Conservation (phyloP, 805 yeast genomes). For the Candida adriatica region DNA sequence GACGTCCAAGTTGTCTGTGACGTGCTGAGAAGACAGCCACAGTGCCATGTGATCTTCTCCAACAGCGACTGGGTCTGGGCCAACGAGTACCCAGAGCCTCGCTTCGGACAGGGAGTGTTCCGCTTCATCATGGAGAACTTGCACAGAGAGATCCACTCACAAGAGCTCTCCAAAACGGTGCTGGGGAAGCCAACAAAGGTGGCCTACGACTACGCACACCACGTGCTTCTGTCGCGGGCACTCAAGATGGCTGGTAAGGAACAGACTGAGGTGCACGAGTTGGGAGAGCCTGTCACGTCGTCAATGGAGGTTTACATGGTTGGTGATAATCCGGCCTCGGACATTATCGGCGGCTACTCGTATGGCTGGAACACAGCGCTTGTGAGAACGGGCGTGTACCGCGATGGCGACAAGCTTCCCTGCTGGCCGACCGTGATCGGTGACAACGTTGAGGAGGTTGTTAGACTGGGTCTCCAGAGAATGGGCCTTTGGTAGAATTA, state of each 20-base stretch:
- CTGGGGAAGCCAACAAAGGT: constrained; percentile 78
- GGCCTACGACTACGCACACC: constrained; percentile 80
- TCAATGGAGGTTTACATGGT: constrained; percentile 75
- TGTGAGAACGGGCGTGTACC: constrained; percentile 83
- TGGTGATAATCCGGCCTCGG: constrained; percentile 94
- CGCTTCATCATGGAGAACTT: constrained; percentile 55
- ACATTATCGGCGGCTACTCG: constrained; percentile 80
- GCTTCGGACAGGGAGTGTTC: constrained; percentile 91
- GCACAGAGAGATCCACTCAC: constrained; percentile 46
- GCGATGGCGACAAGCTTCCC: constrained; percentile 40
- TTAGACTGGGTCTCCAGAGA: constrained; percentile 21
- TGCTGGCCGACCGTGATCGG: constrained; percentile 44
- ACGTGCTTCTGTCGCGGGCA: constrained; percentile 41
- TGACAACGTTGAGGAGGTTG: constrained; percentile 48
- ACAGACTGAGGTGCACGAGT: constrained; percentile 3
- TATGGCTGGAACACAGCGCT: constrained; percentile 87
- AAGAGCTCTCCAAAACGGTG: constrained; percentile 43
- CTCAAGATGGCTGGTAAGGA: constrained; percentile 23
- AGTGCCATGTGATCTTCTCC: constrained; percentile 69
- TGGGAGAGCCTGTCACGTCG: constrained; percentile 17
- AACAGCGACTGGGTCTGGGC: constrained; percentile 88
- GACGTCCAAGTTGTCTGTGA: constrained; percentile 78
- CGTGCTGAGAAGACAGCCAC: constrained; percentile 55
- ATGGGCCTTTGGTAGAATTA: constrained; percentile 16
- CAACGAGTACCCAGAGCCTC: constrained; percentile 65